A percentile compares a stretch with the other conserved stretches of the same genome.
Evolutionary conservation across 2,329 filamentous ascomycete genomes (phyloP).

Genomic region (Aaosphaeria pasadenensis): DNA sequence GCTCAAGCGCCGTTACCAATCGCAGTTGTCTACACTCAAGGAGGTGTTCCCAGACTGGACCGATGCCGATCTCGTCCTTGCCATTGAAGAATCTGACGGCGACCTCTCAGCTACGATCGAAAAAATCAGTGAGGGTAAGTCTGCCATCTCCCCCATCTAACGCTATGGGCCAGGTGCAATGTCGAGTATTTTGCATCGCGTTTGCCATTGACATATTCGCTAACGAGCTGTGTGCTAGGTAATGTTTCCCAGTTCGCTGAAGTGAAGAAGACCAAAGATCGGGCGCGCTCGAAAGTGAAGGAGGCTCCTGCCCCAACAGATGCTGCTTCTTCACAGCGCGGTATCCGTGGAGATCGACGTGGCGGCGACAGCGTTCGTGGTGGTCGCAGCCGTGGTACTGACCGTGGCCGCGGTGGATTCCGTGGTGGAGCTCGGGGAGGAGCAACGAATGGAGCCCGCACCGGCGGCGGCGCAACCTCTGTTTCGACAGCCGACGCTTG

Average conservation of each 20-base stretch:
- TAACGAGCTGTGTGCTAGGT: constrained; percentile 47
- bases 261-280: constrained; percentile 74
- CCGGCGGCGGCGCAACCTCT: constrained; percentile 51
- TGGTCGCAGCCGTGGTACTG: constrained; percentile 62
- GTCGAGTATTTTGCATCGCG: no score
- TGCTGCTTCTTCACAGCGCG: constrained; percentile 35
- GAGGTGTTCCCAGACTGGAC: constrained; percentile 96
- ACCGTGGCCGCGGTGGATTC: constrained; percentile 51
- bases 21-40: constrained; percentile 76
- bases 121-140: constrained; percentile 74
- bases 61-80: constrained; percentile 89
- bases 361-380: constrained; percentile 39
- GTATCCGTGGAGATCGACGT: constrained; percentile 17
- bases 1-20: constrained; percentile 84
- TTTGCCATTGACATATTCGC: constrained; percentile 2
- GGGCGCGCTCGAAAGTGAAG: constrained; percentile 69
- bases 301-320: constrained; percentile 55
- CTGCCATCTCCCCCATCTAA: background rate
- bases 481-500: constrained; percentile 70
- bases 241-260: constrained; percentile 81
- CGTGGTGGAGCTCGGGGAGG: constrained; percentile 64
- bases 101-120: constrained; percentile 70
- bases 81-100: constrained; percentile 82
- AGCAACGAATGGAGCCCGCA: constrained; percentile 61
- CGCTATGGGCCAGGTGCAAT: no score